Base-by-base conservation (phyloP, 805 yeast species). In the Pichia paraexigua region DNA sequence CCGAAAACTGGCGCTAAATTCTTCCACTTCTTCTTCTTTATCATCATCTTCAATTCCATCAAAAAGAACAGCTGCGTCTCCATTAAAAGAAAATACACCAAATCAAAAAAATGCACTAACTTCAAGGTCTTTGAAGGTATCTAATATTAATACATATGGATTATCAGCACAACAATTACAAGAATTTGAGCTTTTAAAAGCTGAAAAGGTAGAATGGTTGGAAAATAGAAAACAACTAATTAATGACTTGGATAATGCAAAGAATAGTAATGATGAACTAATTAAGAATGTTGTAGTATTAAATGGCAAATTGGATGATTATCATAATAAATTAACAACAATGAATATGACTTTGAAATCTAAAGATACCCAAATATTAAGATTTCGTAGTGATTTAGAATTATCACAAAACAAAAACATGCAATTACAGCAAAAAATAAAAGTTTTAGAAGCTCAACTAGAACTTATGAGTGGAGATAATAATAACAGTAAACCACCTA, bases 1-100 rank as follows among this genome's bases (percentile, higher is more conserved):
- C 20, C 10, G 12, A 5, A 27, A 27, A 12, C n/a, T n/a, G n/a
- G n/a, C n/a, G n/a, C n/a, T n/a, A n/a, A 27, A 12, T 13, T n/a
- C 17, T 0, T 25, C 9, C 3, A 9, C 17, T 18, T 27, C 21
- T 8, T 40, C 55, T 8, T 55, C 53, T 7, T 35, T 48, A 27
- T 37, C 56, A 3, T 28, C 55, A 13, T 43, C 60, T 2, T 41
- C 59, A 2, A 58, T 84, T 20, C 91, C 91, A 4, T 73, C 85
- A 3, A 85, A 85, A 59, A 72, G 94, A 54, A 75, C 77, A 0
- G 87, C 92, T 0, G 72, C 87, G 0, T 85, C 91, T 0, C 92
- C 92, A 1, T 73, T 80, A 37, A 83, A 80, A 59, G 53, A 60
- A 12, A 47, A 58, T 37, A 39, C 20, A 20, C 47, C n/a, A 17